Evolutionary conservation across 2,329 filamentous ascomycete species (phyloP), one percentile per base, ranked within the genome.

Genomic region (Pyrenophora teres): DNA sequence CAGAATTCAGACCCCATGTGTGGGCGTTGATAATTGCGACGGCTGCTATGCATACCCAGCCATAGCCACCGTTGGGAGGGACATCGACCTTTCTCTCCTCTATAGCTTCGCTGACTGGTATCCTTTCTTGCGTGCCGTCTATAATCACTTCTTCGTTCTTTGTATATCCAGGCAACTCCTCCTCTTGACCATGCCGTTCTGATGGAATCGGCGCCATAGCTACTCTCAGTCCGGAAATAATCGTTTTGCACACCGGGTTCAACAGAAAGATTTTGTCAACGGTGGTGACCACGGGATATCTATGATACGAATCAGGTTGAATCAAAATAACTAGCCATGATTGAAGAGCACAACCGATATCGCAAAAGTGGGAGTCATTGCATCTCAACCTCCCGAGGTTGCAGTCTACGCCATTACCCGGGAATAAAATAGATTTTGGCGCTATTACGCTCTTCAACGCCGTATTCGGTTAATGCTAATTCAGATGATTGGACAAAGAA

Each of bases 1-100:
- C 80, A 49, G 82, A 84, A 68, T 90, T 91, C 54, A 91, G 75
- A 6, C 88, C 88, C 88, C 88, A 91, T 1, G 87, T 90, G 66
- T 90, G 87, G 6, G 30, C 69, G 52, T 72, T 74, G 40, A 73
- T 68, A 0, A 59, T 64, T 8, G 64, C 63, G 48, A 56, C 49
- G 23, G 71, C 68, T 3, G 66, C 74, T 15, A 81, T 80, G 59
- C 78, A 81, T 6, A 83, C 76, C 81, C 81, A 84, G 37, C 81
- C 81, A 57, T 87, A 87, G 12, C 85, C 85, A 36, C 85, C 85
- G 64, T 86, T 77, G 0, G 83, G 83, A 1, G 82, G 79, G 3
- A 75, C 70, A 63, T 80, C 75, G 4, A 43, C 53, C 8, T 32
- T 37, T 27, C 60, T 59, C 40, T 55, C 54, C 21, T 47, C 37